Evolutionary conservation across 2,329 filamentous ascomycete genomes (phyloP).

Genomic region (Fusarium concolor): DNA sequence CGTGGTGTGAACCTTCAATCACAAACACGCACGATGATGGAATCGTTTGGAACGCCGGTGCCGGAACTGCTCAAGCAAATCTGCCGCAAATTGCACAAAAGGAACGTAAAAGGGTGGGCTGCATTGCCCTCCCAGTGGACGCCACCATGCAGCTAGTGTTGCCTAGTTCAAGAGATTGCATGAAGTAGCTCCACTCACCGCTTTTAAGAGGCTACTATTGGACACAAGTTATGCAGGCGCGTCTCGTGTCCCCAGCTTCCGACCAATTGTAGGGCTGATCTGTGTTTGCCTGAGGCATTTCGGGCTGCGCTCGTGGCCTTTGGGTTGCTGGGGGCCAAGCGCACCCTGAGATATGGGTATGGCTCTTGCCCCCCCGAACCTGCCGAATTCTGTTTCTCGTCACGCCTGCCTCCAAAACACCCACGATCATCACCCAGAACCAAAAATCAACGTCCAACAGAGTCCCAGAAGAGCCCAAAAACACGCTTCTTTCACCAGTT

Average conservation of each 20-base stretch:
- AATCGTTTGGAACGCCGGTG: slow-evolving; percentile 29
- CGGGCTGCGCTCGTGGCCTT: slow-evolving; percentile 36
- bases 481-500: slow-evolving; percentile 28
- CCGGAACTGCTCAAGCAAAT: slow-evolving; percentile 27
- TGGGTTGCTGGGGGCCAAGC: slow-evolving; percentile 39
- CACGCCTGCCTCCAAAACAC: slow-evolving; percentile 40
- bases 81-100: slow-evolving; percentile 25
- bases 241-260: slow-evolving; percentile 38
- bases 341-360: slow-evolving; percentile 45
- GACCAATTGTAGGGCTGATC: slow-evolving; percentile 33
- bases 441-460: slow-evolving; percentile 22
- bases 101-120: slow-evolving; percentile 17
- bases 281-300: slow-evolving; percentile 43
- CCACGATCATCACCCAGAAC: slow-evolving; percentile 34
- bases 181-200: slow-evolving; percentile 18
- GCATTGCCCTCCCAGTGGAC: slow-evolving; percentile 11
- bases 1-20: slow-evolving; percentile 5
- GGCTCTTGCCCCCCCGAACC: slow-evolving; percentile 43
- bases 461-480: slow-evolving; percentile 28
- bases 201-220: slow-evolving; percentile 27
- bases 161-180: slow-evolving; percentile 29
- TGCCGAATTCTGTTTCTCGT: slow-evolving; percentile 42
- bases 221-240: slow-evolving; percentile 32
- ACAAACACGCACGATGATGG: slow-evolving; percentile 3
- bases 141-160: slow-evolving; percentile 14